Evolutionary conservation across 805 yeast genomes (phyloP).

Genomic region (Kodamaea laetipori): DNA sequence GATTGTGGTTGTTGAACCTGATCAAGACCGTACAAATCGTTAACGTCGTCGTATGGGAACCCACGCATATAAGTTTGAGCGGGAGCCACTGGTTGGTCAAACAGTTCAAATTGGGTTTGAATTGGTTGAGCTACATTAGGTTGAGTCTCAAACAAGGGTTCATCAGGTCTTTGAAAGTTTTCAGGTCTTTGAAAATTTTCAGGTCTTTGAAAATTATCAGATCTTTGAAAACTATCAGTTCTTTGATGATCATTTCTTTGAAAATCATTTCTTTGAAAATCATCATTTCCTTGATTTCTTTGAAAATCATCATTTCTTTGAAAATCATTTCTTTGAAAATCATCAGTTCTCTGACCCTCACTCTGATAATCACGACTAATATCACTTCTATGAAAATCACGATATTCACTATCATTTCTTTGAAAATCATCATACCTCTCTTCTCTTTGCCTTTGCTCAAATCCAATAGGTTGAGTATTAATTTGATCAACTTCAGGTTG

Average conservation of each 20-base stretch:
- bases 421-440: conserved; percentile 17
- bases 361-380: too few species aligned
- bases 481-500: conserved; percentile 15
- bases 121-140: not conserved
- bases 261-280: too few species aligned
- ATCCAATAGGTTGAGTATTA: conserved; percentile 14
- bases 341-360: too few species aligned
- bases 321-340: too few species aligned
- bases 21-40: not conserved
- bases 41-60: not conserved
- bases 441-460: conserved; percentile 17
- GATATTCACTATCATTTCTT: not conserved
- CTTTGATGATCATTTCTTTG: too few species aligned
- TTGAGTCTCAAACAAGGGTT: not conserved
- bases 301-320: too few species aligned
- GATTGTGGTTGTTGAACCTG: conserved; percentile 2
- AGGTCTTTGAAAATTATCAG: too few species aligned
- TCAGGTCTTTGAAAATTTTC: too few species aligned
- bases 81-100: conserved; percentile 2
- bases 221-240: too few species aligned
- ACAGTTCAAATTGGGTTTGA: conserved; percentile 1
- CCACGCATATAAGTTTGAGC: conserved; percentile 1
- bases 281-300: too few species aligned
- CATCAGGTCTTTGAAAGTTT: too few species aligned
- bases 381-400: too few species aligned